phyloP scores from a whole-genome alignment of 495 filamentous ascomycete species.

The Chaetomium cochliodes region DNA sequence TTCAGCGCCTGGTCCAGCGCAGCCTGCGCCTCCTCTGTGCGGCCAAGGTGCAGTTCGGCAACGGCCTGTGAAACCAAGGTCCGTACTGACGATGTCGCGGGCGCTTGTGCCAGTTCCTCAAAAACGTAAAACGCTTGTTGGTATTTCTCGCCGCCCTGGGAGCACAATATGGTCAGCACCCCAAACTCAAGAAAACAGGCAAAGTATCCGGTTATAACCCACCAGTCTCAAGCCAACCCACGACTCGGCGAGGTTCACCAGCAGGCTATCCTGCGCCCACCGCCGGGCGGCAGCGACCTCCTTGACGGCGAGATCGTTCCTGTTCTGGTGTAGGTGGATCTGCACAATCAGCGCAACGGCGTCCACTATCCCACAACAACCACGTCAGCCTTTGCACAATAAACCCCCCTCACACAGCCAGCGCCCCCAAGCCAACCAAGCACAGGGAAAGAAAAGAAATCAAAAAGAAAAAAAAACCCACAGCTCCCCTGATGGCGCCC shows the following conservation, averaged over 20 bases:
- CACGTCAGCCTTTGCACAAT: constrained; percentile 11
- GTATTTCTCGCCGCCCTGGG: constrained; percentile 89
- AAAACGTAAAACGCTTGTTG: constrained; percentile 98
- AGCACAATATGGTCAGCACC: constrained; percentile 1
- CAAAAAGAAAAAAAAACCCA: constrained; percentile 46
- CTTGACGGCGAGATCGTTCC: constrained; percentile 83
- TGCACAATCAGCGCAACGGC: constrained; percentile 76
- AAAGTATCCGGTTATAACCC: constrained; percentile 35
- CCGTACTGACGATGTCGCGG: constrained; percentile 64
- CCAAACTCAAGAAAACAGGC: neutral
- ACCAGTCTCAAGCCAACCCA: constrained; percentile 91
- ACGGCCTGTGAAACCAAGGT: constrained; percentile 84
- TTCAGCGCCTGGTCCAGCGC: constrained; percentile 77
- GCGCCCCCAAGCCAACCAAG: neutral
- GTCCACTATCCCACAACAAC: constrained; percentile 42
- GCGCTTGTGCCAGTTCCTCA: constrained; percentile 89
- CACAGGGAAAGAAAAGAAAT: neutral
- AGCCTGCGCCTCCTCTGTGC: constrained; percentile 83
- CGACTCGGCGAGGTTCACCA: constrained; percentile 92
- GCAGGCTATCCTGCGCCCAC: constrained; percentile 92
- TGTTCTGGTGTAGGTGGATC: constrained; percentile 88
- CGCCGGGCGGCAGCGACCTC: constrained; percentile 85
- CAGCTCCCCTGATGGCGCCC: constrained; percentile 84
- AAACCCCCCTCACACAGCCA: neutral
- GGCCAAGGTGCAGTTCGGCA: constrained; percentile 85